Percentiles rank a stretch among this genome's conserved stretches.
These are phyloP conservation scores for Peltaster fructicola DNA, from an alignment of 2,329 filamentous ascomycete genomes.

Conservation along the genomic window DNA sequence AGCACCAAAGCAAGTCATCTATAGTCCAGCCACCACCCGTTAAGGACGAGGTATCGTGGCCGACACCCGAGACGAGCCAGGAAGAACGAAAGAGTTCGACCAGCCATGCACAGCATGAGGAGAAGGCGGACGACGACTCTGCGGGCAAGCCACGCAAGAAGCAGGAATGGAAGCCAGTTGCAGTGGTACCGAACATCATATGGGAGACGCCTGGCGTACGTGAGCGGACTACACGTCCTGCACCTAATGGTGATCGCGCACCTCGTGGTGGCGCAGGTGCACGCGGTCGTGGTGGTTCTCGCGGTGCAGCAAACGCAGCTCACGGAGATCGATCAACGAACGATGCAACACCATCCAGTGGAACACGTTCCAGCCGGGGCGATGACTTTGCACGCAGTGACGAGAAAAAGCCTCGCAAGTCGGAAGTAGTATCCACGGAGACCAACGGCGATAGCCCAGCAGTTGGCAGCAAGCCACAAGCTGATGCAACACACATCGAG, in stretches of 20 bases:
- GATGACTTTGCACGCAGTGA: too few species aligned
- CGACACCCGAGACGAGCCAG: conserved; percentile 66
- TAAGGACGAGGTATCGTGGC: conserved; percentile 68
- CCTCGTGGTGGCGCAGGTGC: conserved; percentile 37
- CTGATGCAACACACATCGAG: conserved; percentile 1
- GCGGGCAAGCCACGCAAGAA: conserved; percentile 45
- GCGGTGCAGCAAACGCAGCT: conserved; percentile 20
- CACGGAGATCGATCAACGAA: conserved; percentile 5
- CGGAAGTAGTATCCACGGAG: too few species aligned
- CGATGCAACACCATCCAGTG: too few species aligned
- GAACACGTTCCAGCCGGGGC: neutral
- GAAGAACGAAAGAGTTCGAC: conserved; percentile 59
- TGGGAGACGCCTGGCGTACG: conserved; percentile 59
- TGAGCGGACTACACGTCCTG: conserved; percentile 6
- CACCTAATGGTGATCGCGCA: conserved; percentile 32
- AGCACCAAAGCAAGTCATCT: too few species aligned
- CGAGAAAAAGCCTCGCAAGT: too few species aligned
- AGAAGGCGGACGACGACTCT: conserved; percentile 42
- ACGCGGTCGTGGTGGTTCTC: conserved; percentile 25
- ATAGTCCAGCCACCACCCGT: conserved; percentile 58
- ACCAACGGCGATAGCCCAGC: too few species aligned
- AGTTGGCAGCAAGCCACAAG: conserved; percentile 2
- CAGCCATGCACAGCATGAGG: too few species aligned
- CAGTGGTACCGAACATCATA: conserved; percentile 66
- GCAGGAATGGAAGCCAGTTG: conserved; percentile 70